A percentile compares a stretch with the other conserved stretches of the same genome.
Conservation (phyloP, 352 stramenopile species). For the Globisporangium middletonii region DNA sequence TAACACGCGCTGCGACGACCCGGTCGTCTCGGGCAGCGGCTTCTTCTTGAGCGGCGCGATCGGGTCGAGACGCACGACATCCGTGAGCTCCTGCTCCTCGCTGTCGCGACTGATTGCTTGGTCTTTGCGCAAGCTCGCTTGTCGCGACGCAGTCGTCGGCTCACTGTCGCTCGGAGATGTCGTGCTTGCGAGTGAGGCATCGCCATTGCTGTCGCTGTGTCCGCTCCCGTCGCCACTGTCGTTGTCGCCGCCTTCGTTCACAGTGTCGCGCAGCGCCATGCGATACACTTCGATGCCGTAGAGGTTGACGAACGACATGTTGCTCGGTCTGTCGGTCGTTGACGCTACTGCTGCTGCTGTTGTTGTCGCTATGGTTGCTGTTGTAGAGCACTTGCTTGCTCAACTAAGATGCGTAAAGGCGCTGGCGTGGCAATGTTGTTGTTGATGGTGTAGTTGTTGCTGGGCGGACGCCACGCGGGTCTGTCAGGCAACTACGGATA, state of each 20-base stretch:
- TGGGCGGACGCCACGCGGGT: no score
- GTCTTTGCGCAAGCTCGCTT: not conserved
- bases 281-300: constrained; percentile 60
- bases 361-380: not conserved
- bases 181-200: not conserved
- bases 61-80: constrained; percentile 10
- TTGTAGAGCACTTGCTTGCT: not conserved
- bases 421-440: no score
- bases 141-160: not conserved
- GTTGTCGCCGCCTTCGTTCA: constrained; percentile 49
- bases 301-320: constrained; percentile 15
- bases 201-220: no score
- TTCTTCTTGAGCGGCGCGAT: constrained; percentile 1
- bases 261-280: constrained; percentile 53
- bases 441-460: no score
- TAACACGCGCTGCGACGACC: constrained; percentile 45
- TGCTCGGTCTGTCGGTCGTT: not conserved
- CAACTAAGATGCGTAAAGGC: no score
- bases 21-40: not conserved
- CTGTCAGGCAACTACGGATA: no score
- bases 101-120: not conserved
- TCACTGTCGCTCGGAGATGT: constrained; percentile 1
- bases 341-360: not conserved
- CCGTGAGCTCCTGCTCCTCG: constrained; percentile 12
- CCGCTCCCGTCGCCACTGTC: constrained; percentile 3